phyloP scores from a whole-genome alignment of 805 yeast species.

The Metschnikowia orientalis region DNA sequence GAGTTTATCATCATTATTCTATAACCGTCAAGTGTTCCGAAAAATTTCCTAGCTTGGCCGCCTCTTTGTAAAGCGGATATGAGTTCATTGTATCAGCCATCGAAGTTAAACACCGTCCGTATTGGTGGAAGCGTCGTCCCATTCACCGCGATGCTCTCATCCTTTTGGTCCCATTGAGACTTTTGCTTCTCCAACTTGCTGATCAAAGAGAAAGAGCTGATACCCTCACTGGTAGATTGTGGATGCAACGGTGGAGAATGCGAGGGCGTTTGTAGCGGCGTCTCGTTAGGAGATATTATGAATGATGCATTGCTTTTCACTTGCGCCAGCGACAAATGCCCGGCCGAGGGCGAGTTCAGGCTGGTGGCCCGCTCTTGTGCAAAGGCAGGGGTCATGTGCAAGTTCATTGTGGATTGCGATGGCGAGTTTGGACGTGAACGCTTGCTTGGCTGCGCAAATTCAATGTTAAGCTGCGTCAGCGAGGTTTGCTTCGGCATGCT shows the following conservation, averaged over 20 bases:
- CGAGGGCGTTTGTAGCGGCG: constrained; percentile 47
- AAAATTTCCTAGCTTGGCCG: no score
- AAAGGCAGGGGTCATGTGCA: constrained; percentile 8
- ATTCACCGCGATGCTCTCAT: constrained; percentile 33
- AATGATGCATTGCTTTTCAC: constrained; percentile 19
- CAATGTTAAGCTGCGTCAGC: constrained; percentile 34
- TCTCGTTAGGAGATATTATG: constrained; percentile 37
- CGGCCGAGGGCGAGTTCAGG: constrained; percentile 2
- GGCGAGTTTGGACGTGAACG: constrained; percentile 50
- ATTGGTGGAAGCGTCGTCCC: constrained; percentile 43
- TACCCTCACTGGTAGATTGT: constrained; percentile 15
- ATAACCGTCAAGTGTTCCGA: no score
- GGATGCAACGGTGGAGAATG: constrained; percentile 46
- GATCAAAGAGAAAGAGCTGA: constrained; percentile 22
- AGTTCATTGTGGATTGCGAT: constrained; percentile 13
- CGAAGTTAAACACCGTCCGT: constrained; percentile 33
- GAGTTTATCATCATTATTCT: no score
- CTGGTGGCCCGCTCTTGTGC: constrained; percentile 1
- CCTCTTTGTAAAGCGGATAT: no score
- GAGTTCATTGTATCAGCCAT: no score
- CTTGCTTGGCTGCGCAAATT: constrained; percentile 33
- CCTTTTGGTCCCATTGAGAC: constrained; percentile 13
- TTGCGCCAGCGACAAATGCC: constrained; percentile 5
- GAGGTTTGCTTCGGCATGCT: constrained; percentile 24
- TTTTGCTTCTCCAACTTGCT: constrained; percentile 25